Percentiles rank a stretch among this genome's conserved stretches.
phyloP scores from a whole-genome alignment of 2,329 filamentous ascomycete species.

The Stemphylium lycopersici region DNA sequence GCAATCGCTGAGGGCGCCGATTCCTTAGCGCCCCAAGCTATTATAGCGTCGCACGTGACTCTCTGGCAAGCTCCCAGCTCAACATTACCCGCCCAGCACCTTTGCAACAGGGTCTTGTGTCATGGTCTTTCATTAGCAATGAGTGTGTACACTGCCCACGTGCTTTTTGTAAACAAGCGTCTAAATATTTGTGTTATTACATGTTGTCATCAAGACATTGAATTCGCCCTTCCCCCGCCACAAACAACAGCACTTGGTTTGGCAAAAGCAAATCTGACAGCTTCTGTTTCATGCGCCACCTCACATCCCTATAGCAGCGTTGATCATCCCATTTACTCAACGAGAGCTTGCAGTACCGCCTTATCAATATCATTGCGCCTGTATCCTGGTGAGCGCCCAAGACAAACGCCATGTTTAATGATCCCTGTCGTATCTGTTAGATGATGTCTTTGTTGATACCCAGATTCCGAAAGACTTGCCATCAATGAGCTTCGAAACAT shows the following conservation, averaged over 20 bases:
- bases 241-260: background rate
- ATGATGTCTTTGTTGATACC: background rate
- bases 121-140: background rate
- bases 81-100: background rate
- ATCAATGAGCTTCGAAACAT: slow-evolving; percentile 52
- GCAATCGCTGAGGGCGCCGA: slow-evolving; percentile 20
- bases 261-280: background rate
- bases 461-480: slow-evolving; percentile 39
- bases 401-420: slow-evolving; percentile 48
- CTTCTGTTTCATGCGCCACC: background rate
- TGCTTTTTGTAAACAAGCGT: background rate
- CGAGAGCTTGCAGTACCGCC: slow-evolving; percentile 46
- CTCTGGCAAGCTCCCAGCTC: background rate
- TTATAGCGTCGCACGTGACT: slow-evolving; percentile 16
- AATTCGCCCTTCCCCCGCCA: background rate
- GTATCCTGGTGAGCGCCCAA: slow-evolving; percentile 54
- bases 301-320: background rate
- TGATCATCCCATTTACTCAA: slow-evolving; percentile 21
- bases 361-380: slow-evolving; percentile 51
- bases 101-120: background rate
- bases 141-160: background rate
- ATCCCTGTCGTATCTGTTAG: slow-evolving; percentile 44
- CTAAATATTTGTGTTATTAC: background rate
- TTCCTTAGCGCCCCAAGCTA: slow-evolving; percentile 14
- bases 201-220: background rate